These are phyloP conservation scores for Penicillium polonicum DNA, from an alignment of 2,329 filamentous ascomycete species.

Conservation along the genomic window DNA sequence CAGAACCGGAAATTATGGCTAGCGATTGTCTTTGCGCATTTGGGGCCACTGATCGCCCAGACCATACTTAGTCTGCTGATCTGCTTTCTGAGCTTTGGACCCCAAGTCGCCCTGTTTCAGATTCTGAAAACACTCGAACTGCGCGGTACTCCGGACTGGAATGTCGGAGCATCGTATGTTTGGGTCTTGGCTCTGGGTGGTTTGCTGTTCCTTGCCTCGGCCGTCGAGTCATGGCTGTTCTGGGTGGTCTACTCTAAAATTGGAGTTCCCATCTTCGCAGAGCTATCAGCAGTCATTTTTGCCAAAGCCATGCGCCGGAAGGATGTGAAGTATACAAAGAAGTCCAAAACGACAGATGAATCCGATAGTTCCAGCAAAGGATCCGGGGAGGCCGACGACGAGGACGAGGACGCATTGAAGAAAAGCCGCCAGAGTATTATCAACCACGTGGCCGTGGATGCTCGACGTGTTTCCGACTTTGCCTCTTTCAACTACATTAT, in stretches of 20 bases:
- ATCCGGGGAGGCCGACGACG: slow-evolving; percentile 40
- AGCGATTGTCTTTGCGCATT: slow-evolving; percentile 60
- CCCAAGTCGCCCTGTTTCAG: slow-evolving; percentile 67
- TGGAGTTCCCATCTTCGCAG: slow-evolving; percentile 64
- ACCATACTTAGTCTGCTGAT: slow-evolving; percentile 56
- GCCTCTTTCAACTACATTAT: slow-evolving; percentile 66
- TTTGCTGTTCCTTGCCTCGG: slow-evolving; percentile 55
- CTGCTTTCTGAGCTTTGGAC: slow-evolving; percentile 64
- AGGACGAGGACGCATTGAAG: slow-evolving; percentile 47
- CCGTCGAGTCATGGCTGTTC: slow-evolving; percentile 64
- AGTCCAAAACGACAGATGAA: slow-evolving; percentile 41
- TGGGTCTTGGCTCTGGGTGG: slow-evolving; percentile 66
- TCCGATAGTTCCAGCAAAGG: slow-evolving; percentile 11
- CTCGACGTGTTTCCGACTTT: slow-evolving; percentile 67
- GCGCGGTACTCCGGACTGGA: slow-evolving; percentile 45
- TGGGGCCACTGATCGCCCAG: slow-evolving; percentile 57
- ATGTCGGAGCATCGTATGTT: slow-evolving; percentile 60
- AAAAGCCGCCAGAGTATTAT: slow-evolving; percentile 68
- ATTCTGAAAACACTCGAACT: slow-evolving; percentile 65
- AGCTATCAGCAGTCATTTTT: slow-evolving; percentile 71
- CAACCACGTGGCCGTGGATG: slow-evolving; percentile 76
- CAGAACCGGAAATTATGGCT: slow-evolving; percentile 55
- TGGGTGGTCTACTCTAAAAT: slow-evolving; percentile 66
- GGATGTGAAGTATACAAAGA: slow-evolving; percentile 53
- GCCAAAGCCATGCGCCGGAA: slow-evolving; percentile 75